Evolutionary conservation across 805 yeast genomes (phyloP).

Genomic region (Candida michaelii): DNA sequence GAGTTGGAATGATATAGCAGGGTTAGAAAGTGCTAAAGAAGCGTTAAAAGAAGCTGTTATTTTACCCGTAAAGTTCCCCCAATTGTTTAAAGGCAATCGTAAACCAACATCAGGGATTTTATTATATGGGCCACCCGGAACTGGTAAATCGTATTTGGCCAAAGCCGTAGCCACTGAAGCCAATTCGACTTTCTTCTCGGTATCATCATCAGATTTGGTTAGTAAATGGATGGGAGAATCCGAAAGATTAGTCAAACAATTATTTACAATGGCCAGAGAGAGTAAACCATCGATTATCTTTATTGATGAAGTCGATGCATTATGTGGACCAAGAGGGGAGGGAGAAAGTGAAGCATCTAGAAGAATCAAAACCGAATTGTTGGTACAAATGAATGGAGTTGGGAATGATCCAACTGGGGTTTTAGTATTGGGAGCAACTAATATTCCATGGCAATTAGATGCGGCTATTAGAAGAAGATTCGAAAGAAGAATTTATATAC

Average conservation of each 20-base stretch:
- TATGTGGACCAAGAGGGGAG: slow-evolving; percentile 97
- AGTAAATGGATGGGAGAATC: slow-evolving; percentile 99
- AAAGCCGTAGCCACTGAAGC: slow-evolving; percentile 99
- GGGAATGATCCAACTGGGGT: slow-evolving; percentile 94
- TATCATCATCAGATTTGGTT: slow-evolving; percentile 92
- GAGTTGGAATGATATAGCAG: slow-evolving; percentile 94
- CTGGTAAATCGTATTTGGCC: slow-evolving; percentile 95
- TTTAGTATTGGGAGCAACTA: slow-evolving; percentile 93
- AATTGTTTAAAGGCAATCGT: slow-evolving; percentile 89
- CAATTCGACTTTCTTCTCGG: slow-evolving; percentile 93
- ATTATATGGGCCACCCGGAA: slow-evolving; percentile 77
- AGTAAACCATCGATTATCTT: slow-evolving; percentile 93
- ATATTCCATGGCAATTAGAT: slow-evolving; percentile 98
- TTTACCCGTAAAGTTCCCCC: slow-evolving; percentile 94
- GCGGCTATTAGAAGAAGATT: slow-evolving; percentile 97
- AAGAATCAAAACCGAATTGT: slow-evolving; percentile 90
- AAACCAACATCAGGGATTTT: slow-evolving; percentile 90
- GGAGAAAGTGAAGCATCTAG: slow-evolving; percentile 96
- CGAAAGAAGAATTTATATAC: slow-evolving; percentile 90
- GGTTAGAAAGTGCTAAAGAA: slow-evolving; percentile 91
- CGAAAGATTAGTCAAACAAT: slow-evolving; percentile 91
- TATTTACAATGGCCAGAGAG: slow-evolving; percentile 95
- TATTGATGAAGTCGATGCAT: slow-evolving; percentile 96
- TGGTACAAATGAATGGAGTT: slow-evolving; percentile 99
- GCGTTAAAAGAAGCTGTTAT: slow-evolving; percentile 97